A percentile compares a stretch with the other conserved stretches of the same genome.
These are phyloP conservation scores for Candida glaebosa DNA, from an alignment of 805 yeast species.

Conservation along the genomic window DNA sequence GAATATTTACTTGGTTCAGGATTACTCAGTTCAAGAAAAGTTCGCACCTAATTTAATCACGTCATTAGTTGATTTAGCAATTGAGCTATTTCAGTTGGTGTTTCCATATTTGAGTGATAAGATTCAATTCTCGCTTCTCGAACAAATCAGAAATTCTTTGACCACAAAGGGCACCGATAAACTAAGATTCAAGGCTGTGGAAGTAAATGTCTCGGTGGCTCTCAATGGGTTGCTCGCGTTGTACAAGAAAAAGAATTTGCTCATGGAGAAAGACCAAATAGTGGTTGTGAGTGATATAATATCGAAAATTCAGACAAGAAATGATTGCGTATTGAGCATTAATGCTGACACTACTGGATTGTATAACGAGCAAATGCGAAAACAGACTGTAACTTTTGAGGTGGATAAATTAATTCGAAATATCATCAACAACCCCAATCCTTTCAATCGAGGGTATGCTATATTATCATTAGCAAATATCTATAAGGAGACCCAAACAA, in stretches of 20 bases:
- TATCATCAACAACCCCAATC: slow-evolving; percentile 63
- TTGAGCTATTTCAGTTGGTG: slow-evolving; percentile 67
- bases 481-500: slow-evolving; percentile 23
- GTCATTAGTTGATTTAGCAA: slow-evolving; percentile 66
- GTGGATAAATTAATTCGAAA: slow-evolving; percentile 44
- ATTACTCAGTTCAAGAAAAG: slow-evolving; percentile 21
- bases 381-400: slow-evolving; percentile 19
- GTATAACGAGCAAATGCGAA: slow-evolving; percentile 24
- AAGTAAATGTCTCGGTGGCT: slow-evolving; percentile 62
- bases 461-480: slow-evolving; percentile 29
- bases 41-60: slow-evolving; percentile 28
- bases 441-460: slow-evolving; percentile 51
- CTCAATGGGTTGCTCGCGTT: slow-evolving; percentile 47
- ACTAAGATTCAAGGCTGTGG: slow-evolving; percentile 43
- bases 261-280: slow-evolving; percentile 34
- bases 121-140: slow-evolving; percentile 85
- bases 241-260: slow-evolving; percentile 14
- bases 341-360: slow-evolving; percentile 61
- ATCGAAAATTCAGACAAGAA: slow-evolving; percentile 36
- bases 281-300: slow-evolving; percentile 49
- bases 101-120: slow-evolving; percentile 71
- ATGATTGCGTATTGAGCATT: slow-evolving; percentile 39
- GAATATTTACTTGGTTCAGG: slow-evolving; percentile 18
- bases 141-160: slow-evolving; percentile 59
- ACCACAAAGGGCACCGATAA: slow-evolving; percentile 35